A percentile compares a stretch with the other conserved stretches of the same genome.
These are phyloP conservation scores for Colletotrichum sp. DNA, from an alignment of 2,329 filamentous ascomycete species.

Conservation along the genomic window DNA sequence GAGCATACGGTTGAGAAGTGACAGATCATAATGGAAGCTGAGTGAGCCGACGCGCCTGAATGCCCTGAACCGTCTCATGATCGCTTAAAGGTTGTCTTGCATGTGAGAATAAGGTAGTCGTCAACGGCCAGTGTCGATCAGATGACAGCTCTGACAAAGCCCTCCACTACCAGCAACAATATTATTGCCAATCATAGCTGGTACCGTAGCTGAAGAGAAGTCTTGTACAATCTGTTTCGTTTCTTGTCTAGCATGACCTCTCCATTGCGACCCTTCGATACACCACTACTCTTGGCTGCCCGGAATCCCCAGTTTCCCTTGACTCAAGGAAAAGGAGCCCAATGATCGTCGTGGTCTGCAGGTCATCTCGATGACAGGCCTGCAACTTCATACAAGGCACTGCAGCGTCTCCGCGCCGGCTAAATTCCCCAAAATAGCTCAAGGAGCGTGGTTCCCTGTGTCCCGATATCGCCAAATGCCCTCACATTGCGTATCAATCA, in stretches of 20 bases:
- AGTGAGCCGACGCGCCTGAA: neutral
- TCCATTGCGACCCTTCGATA: slow-evolving; percentile 1
- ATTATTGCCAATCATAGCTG: neutral
- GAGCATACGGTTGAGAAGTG: neutral
- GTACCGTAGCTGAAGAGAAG: neutral
- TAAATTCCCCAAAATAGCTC: neutral
- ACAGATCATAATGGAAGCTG: slow-evolving; percentile 5
- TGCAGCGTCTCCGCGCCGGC: neutral
- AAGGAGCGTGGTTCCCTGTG: neutral
- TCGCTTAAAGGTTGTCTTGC: neutral
- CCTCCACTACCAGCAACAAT: neutral
- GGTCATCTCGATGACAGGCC: neutral
- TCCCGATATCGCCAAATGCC: neutral
- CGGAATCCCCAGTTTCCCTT: neutral
- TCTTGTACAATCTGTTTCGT: neutral
- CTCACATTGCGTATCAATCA: neutral
- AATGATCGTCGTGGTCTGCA: neutral
- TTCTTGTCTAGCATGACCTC: neutral
- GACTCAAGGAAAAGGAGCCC: slow-evolving; percentile 1
- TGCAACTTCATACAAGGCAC: neutral
- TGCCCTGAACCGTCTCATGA: neutral
- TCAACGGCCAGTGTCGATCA: neutral
- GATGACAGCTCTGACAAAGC: neutral
- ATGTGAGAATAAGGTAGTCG: neutral
- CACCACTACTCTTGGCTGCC: neutral